phyloP scores from a whole-genome alignment of 164 flowering plant species.

The Kingdonia uniflora region DNA sequence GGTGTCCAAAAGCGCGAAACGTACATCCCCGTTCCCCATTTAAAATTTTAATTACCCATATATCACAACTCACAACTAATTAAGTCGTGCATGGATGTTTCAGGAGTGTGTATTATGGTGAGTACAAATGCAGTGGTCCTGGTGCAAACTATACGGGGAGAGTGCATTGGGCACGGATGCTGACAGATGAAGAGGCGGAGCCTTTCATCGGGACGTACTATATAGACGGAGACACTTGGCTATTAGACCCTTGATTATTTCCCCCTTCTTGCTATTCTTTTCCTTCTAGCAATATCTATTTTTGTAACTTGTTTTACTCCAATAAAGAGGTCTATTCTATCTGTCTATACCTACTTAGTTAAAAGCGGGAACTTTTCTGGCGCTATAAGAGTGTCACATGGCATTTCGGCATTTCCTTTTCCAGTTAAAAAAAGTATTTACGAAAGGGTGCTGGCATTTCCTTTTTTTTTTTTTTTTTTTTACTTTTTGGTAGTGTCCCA shows the following conservation, averaged over 20 bases:
- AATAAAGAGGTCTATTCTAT: too few species aligned
- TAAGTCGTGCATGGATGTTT: background rate
- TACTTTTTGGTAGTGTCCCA: too few species aligned
- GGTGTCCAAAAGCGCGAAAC: slow-evolving; percentile 31
- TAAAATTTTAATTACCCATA: background rate
- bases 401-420: too few species aligned
- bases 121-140: slow-evolving; percentile 69
- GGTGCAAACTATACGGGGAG: slow-evolving; percentile 49
- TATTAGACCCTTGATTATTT: slow-evolving; percentile 8
- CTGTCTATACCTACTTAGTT: too few species aligned
- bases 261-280: too few species aligned
- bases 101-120: slow-evolving; percentile 65
- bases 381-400: too few species aligned
- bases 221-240: slow-evolving; percentile 53
- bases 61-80: background rate
- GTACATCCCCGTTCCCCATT: slow-evolving; percentile 21
- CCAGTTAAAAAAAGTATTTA: too few species aligned
- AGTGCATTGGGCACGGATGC: slow-evolving; percentile 54
- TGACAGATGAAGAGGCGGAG: slow-evolving; percentile 44
- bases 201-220: slow-evolving; percentile 45
- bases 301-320: too few species aligned
- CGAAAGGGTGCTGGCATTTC: too few species aligned
- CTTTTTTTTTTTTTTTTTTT: too few species aligned
- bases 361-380: too few species aligned
- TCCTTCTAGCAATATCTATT: too few species aligned